phyloP scores from a whole-genome alignment of 2,329 filamentous ascomycete species.

The Alternaria sp. region DNA sequence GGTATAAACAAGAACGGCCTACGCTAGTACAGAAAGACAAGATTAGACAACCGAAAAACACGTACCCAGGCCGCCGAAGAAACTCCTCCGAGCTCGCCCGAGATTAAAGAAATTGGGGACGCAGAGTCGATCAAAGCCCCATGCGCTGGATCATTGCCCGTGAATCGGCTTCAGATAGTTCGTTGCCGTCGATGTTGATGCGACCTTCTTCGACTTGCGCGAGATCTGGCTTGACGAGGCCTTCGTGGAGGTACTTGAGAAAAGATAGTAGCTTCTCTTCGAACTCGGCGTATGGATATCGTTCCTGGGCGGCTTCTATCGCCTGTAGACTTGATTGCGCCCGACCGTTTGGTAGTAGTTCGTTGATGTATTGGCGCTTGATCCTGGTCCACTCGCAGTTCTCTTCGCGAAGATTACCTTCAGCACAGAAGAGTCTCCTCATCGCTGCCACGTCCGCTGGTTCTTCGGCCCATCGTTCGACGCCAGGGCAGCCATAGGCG shows the following conservation, averaged over 20 bases:
- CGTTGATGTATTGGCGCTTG: slow-evolving; percentile 42
- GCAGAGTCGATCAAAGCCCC: slow-evolving; percentile 25
- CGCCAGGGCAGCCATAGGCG: slow-evolving; percentile 51
- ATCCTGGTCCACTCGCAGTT: slow-evolving; percentile 47
- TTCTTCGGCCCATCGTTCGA: slow-evolving; percentile 26
- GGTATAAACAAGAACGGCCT: slow-evolving; percentile 1
- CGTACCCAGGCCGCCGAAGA: neutral
- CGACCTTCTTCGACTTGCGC: slow-evolving; percentile 59
- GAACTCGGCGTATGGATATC: slow-evolving; percentile 47
- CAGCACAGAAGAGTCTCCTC: slow-evolving; percentile 45
- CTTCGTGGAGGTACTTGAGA: slow-evolving; percentile 52
- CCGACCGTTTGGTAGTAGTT: slow-evolving; percentile 17
- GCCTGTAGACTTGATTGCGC: slow-evolving; percentile 19
- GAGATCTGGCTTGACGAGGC: slow-evolving; percentile 56
- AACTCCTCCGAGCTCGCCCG: too few relatives aligned
- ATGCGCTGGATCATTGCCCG: slow-evolving; percentile 43
- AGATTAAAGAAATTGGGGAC: neutral
- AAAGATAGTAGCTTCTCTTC: slow-evolving; percentile 51
- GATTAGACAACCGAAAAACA: neutral
- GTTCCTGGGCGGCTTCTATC: slow-evolving; percentile 38
- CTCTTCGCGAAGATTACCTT: slow-evolving; percentile 35
- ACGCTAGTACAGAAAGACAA: neutral
- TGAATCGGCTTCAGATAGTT: slow-evolving; percentile 39
- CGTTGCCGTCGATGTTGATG: slow-evolving; percentile 40
- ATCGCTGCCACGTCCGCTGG: slow-evolving; percentile 38